A percentile compares a stretch with the other conserved stretches of the same genome.
phyloP scores from a whole-genome alignment of 1,139 yeast species.

The Lodderomyces beijingensis region DNA sequence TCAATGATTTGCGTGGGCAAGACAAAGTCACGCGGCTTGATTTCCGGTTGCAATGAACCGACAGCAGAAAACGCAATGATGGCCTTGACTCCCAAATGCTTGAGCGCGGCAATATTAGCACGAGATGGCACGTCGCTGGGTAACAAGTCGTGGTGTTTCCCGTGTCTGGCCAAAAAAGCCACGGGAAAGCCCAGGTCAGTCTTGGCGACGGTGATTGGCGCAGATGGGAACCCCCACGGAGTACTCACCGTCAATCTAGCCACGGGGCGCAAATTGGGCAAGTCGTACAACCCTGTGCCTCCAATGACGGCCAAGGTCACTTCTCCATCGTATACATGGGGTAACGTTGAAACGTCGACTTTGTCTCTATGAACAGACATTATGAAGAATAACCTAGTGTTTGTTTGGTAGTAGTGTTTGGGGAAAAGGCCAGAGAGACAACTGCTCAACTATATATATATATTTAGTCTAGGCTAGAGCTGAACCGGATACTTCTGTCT shows the following conservation, averaged over 20 bases:
- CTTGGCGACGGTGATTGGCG: conserved; percentile 84
- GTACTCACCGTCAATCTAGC: conserved; percentile 78
- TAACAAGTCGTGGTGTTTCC: conserved; percentile 78
- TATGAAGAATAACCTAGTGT: too few species aligned
- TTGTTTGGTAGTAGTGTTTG: too few species aligned
- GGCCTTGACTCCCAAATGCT: conserved; percentile 78
- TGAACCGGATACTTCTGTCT: too few species aligned
- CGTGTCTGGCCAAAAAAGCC: conserved; percentile 95
- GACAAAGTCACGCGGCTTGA: conserved; percentile 91
- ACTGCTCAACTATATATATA: too few species aligned
- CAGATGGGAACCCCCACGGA: conserved; percentile 97
- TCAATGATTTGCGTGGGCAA: conserved; percentile 94
- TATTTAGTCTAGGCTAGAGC: too few species aligned
- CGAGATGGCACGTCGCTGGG: conserved; percentile 91
- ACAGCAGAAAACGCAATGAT: conserved; percentile 94
- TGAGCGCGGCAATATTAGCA: conserved; percentile 95
- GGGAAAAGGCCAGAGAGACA: too few species aligned
- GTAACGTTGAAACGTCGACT: conserved; percentile 24
- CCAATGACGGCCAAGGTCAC: conserved; percentile 88
- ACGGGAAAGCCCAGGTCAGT: conserved; percentile 76
- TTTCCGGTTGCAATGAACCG: conserved; percentile 86
- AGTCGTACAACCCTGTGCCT: conserved; percentile 94
- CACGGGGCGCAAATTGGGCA: conserved; percentile 78
- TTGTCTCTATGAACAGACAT: conserved; percentile 41
- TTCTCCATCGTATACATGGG: conserved; percentile 35